Evolutionary conservation across 345 rosid genomes (phyloP), one percentile per base, ranked within the genome.

Genomic region (Eucalyptus guilfoylei): DNA sequence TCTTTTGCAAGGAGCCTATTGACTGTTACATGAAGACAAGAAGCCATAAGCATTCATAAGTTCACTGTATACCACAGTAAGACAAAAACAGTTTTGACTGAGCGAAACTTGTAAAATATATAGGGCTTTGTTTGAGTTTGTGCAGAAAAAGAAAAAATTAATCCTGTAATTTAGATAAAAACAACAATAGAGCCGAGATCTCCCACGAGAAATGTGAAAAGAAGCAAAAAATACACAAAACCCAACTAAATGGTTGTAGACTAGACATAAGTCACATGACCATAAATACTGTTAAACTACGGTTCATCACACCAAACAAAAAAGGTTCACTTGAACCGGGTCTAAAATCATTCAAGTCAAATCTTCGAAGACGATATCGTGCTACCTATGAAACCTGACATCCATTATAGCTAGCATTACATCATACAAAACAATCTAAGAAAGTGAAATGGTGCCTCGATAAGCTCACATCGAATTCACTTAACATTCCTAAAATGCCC

Each of bases 1-100:
- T 92, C 92, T 90, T 92, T 89, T 92, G 94, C 85, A 92, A 88
- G 86, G 94, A 91, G 8, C 94, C 94, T 32, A 92, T 91, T 48
- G 92, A 67, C 94, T 92, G 94, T 89, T 80, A 86, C 89, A 49
- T 52, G 24, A 86, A 85, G 88, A 28, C 21, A 90, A 50, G 15
- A 54, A 55, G 64, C 24, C 67, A 49, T 24, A 52, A 37, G 42
- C 26, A 88, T 67, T 76, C 85, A 21, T 21, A 40, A 40, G 85
- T 40, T 40, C 47, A 40, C 85, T 12, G 47, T 76, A 76, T 9
- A 6, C 47, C 15, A 13, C 85, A 11, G 85, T 40, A 76, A 1
- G 21, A 76, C 30, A 23, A 6, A 76, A 76, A 40, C 47, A 40
- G 30, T 40, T 76, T 76, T 21, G 83, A 76, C 83, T 11, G 47